These are phyloP conservation scores for Sugiyamaella xylanicola DNA, from an alignment of 1,139 yeast genomes.

Conservation along the genomic window DNA sequence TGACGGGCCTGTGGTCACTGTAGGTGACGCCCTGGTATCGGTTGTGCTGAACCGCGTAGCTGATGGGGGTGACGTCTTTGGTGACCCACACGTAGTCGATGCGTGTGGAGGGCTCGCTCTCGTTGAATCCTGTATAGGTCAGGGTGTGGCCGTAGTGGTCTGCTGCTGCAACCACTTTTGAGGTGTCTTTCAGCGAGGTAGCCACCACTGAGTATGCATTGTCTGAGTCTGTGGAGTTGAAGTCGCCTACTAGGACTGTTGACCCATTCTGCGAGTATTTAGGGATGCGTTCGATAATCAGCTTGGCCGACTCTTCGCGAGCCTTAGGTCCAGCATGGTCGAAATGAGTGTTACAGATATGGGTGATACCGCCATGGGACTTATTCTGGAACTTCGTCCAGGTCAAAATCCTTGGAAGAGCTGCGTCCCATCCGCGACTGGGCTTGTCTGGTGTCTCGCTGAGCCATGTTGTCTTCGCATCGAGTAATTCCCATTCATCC, in stretches of 20 bases:
- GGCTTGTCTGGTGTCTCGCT: constrained; percentile 50
- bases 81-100: constrained; percentile 54
- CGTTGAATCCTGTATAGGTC: constrained; percentile 55
- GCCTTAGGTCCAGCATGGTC: constrained; percentile 57
- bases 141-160: constrained; percentile 48
- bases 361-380: constrained; percentile 31
- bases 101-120: constrained; percentile 40
- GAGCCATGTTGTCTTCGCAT: constrained; percentile 34
- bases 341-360: constrained; percentile 60
- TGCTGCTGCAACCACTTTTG: constrained; percentile 26
- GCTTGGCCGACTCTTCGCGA: constrained; percentile 50
- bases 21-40: constrained; percentile 49
- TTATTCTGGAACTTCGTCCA: constrained; percentile 40
- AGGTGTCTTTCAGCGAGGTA: constrained; percentile 43
- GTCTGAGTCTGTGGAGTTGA: constrained; percentile 57
- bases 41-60: constrained; percentile 53
- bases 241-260: constrained; percentile 48
- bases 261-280: constrained; percentile 37
- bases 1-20: constrained; percentile 60
- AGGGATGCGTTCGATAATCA: constrained; percentile 50
- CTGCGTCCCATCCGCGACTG: constrained; percentile 61
- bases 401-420: constrained; percentile 51
- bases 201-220: constrained; percentile 51
- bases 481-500: constrained; percentile 46
- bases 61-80: constrained; percentile 39